Evolutionary conservation across 768 basidiomycete species (phyloP).

Genomic region (Rhodotorula babjevae): DNA sequence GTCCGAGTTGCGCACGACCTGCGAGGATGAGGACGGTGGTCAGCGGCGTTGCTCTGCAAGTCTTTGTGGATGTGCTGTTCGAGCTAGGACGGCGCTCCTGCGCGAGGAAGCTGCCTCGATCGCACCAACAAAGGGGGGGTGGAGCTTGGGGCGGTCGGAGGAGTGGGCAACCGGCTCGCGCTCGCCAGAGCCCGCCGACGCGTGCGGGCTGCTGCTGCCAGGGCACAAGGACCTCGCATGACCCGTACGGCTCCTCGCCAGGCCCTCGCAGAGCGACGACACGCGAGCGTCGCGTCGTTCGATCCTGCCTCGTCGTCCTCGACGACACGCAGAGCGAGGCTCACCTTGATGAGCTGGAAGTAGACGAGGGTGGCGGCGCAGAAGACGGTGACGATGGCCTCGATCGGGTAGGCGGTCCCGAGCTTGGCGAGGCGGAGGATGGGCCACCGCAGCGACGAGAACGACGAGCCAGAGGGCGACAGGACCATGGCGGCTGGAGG

Average conservation of each 20-base stretch:
- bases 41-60: too few relatives aligned
- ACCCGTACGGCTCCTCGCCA: too few relatives aligned
- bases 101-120: too few relatives aligned
- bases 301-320: not conserved
- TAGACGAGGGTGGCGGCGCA: slow-evolving; percentile 87
- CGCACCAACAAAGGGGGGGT: too few relatives aligned
- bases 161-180: too few relatives aligned
- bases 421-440: slow-evolving; percentile 33
- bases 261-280: not conserved
- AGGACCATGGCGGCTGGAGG: slow-evolving; percentile 24
- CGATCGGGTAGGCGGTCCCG: slow-evolving; percentile 38
- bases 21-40: too few relatives aligned
- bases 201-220: too few relatives aligned
- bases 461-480: slow-evolving; percentile 31
- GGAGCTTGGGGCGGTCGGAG: too few relatives aligned
- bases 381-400: slow-evolving; percentile 65
- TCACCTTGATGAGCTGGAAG: slow-evolving; percentile 83
- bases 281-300: not conserved
- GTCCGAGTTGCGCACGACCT: slow-evolving; percentile 37
- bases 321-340: slow-evolving; percentile 14
- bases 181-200: too few relatives aligned
- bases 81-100: not conserved
- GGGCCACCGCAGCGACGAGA: slow-evolving; percentile 25
- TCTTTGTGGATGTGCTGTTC: too few relatives aligned
- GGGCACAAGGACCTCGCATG: too few relatives aligned